Evolutionary conservation across 2,329 filamentous ascomycete genomes (phyloP).

Genomic region (Sclerotinia borealis): DNA sequence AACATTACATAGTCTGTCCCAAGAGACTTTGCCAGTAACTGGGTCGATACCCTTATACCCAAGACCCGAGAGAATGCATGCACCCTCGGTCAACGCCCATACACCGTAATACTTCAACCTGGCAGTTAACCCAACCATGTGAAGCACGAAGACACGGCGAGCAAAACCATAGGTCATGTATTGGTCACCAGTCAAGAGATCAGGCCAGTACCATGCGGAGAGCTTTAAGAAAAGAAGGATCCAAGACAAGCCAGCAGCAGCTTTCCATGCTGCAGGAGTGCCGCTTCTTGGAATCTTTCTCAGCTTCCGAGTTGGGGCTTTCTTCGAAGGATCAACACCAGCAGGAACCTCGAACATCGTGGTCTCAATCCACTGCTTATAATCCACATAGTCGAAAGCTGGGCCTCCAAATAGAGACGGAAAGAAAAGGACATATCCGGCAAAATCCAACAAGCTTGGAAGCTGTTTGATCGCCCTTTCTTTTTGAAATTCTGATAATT

Average conservation of each 20-base stretch:
- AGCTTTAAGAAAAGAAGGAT: conserved; percentile 72
- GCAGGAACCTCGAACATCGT: conserved; percentile 87
- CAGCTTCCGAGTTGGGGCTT: conserved; percentile 79
- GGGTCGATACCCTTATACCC: conserved; percentile 92
- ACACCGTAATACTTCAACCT: conserved; percentile 96
- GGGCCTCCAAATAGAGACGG: conserved; percentile 84
- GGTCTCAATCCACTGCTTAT: conserved; percentile 85
- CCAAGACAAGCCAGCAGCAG: conserved; percentile 67
- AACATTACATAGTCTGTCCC: conserved; percentile 88
- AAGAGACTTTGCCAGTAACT: conserved; percentile 75
- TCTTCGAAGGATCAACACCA: conserved; percentile 76
- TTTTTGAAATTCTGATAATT: conserved; percentile 82
- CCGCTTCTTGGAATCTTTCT: conserved; percentile 88
- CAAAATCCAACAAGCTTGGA: conserved; percentile 72
- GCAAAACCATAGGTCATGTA: conserved; percentile 65
- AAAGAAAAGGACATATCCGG: conserved; percentile 93
- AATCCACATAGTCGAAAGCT: conserved; percentile 91
- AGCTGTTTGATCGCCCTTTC: conserved; percentile 71
- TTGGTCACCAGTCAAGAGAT: conserved; percentile 56
- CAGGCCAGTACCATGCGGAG: conserved; percentile 57
- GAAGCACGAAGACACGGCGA: conserved; percentile 69
- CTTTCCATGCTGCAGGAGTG: conserved; percentile 75
- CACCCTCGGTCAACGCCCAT: conserved; percentile 87
- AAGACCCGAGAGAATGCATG: conserved; percentile 87
- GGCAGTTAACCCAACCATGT: conserved; percentile 76